Evolutionary conservation across 2,329 filamentous ascomycete genomes (phyloP).

Genomic region (Ophiostoma angusticollis): DNA sequence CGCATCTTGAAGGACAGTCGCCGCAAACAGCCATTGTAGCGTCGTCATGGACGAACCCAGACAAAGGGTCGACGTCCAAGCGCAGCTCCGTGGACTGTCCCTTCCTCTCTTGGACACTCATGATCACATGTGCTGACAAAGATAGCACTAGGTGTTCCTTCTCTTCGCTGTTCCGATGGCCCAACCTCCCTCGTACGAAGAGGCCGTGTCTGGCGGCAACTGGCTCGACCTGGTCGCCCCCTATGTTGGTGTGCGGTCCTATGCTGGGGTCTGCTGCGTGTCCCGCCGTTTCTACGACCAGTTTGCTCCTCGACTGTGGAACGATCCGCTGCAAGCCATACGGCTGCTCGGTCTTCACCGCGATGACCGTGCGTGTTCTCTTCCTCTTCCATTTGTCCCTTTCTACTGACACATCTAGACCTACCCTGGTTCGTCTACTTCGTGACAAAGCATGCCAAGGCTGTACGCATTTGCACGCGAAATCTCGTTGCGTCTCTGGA

Average conservation of each 20-base stretch:
- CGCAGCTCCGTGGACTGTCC: no score
- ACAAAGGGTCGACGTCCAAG: no score
- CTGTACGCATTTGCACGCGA: conserved; percentile 26
- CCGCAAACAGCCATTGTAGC: no score
- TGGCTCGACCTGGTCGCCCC: conserved; percentile 37
- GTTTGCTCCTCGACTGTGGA: conserved; percentile 42
- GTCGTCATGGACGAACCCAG: no score
- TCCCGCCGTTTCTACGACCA: conserved; percentile 31
- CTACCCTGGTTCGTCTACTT: conserved; percentile 36
- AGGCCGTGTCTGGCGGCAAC: conserved; percentile 33
- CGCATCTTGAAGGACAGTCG: no score
- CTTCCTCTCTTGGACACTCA: no score
- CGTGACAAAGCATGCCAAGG: conserved; percentile 26
- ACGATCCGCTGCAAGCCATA: conserved; percentile 31
- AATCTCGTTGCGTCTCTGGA: conserved; percentile 34
- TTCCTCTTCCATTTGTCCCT: conserved; percentile 1
- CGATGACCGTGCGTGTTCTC: conserved; percentile 18
- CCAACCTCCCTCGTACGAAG: conserved; percentile 38
- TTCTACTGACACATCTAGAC: conserved; percentile 23
- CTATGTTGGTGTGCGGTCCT: conserved; percentile 29
- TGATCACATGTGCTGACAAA: no score
- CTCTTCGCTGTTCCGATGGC: conserved; percentile 15
- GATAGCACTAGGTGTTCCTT: neutral
- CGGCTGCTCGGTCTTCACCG: conserved; percentile 29
- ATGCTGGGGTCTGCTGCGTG: conserved; percentile 35